These are phyloP conservation scores for Agrocybe pediades DNA, from an alignment of 768 basidiomycete species.

Conservation along the genomic window DNA sequence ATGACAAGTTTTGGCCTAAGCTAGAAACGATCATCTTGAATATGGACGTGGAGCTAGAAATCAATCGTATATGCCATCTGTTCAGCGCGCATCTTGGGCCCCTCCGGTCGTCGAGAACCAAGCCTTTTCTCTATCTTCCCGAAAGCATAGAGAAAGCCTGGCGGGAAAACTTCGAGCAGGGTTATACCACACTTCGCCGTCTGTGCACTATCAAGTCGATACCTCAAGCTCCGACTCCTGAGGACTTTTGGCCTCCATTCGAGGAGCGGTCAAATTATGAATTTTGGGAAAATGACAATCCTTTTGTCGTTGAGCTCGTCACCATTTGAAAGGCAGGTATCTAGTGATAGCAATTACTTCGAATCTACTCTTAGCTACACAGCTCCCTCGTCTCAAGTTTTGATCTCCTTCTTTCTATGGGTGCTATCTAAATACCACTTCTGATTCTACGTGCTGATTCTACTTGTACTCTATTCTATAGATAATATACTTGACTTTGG, in stretches of 20 bases:
- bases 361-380: too few species aligned
- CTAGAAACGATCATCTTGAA: neutral
- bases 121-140: neutral
- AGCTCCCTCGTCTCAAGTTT: too few species aligned
- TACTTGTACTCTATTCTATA: too few species aligned
- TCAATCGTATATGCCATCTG: neutral
- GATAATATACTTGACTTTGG: too few species aligned
- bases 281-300: neutral
- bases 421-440: too few species aligned
- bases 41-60: neutral
- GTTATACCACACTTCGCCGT: neutral
- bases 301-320: too few species aligned
- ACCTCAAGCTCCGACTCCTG: neutral
- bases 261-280: neutral
- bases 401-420: too few species aligned
- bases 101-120: neutral
- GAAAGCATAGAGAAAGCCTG: neutral
- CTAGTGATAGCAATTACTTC: too few species aligned
- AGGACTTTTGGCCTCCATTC: neutral
- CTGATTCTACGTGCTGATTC: too few species aligned
- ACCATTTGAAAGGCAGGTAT: too few species aligned
- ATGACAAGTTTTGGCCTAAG: neutral
- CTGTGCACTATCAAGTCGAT: neutral
- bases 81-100: too few species aligned
- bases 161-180: neutral